Evolutionary conservation across 2,329 filamentous ascomycete species (phyloP).

Genomic region (Aureobasidium sp.): DNA sequence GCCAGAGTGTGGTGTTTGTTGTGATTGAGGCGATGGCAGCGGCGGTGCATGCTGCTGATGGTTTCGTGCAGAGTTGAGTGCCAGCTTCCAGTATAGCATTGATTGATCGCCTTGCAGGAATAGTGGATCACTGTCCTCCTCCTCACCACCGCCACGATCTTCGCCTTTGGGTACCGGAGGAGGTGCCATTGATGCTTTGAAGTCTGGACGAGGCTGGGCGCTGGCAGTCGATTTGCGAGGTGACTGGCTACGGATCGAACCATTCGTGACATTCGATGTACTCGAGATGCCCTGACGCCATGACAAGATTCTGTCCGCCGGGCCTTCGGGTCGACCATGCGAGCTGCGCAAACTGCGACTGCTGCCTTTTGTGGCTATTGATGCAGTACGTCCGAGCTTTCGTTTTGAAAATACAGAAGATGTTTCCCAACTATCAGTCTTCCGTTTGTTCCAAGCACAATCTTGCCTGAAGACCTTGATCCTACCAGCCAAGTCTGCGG

Average conservation of each 20-base stretch:
- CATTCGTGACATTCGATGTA: constrained; percentile 21
- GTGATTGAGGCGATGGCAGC: background rate
- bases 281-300: constrained; percentile 70
- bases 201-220: constrained; percentile 12
- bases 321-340: constrained; percentile 32
- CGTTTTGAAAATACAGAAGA: constrained; percentile 68
- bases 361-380: constrained; percentile 50
- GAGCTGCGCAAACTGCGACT: constrained; percentile 29
- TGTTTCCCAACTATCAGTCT: constrained; percentile 67
- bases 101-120: constrained; percentile 45
- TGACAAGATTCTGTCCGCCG: constrained; percentile 72
- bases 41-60: background rate
- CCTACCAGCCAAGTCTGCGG: constrained; percentile 76
- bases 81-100: constrained; percentile 48
- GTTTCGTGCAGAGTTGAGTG: constrained; percentile 18
- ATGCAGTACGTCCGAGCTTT: constrained; percentile 48
- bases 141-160: background rate
- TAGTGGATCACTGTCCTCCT: constrained; percentile 37
- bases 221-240: constrained; percentile 3
- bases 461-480: constrained; percentile 97
- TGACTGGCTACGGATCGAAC: constrained; percentile 9
- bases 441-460: constrained; percentile 75
- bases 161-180: background rate
- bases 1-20: background rate
- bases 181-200: constrained; percentile 6